A percentile compares a stretch with the other conserved stretches of the same genome.
phyloP scores from a whole-genome alignment of 225 moss, liverwort and hornwort genomes.

The Climacium dendroides region DNA sequence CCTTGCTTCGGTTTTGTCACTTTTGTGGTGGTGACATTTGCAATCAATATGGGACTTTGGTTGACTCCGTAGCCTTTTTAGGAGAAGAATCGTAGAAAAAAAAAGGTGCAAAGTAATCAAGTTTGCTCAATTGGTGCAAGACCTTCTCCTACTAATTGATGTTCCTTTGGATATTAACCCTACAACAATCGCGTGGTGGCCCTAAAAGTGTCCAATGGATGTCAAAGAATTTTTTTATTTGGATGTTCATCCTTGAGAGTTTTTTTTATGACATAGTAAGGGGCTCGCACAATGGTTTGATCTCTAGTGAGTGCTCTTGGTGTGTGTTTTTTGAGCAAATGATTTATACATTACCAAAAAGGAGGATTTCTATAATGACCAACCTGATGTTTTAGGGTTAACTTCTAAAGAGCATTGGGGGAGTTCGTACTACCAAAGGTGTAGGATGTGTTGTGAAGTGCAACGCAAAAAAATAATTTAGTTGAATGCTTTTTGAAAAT shows the following conservation, averaged over 20 bases:
- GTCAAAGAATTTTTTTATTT: too few relatives aligned
- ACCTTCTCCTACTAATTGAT: not conserved
- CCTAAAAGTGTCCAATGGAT: not conserved
- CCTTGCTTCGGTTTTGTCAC: not conserved
- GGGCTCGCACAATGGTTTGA: fast-evolving
- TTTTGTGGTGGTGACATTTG: not conserved
- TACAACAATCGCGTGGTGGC: fast-evolving
- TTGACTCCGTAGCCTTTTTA: not conserved
- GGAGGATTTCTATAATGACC: fast-evolving
- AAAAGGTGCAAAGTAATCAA: not conserved
- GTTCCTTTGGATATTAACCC: not conserved
- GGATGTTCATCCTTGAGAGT: too few relatives aligned
- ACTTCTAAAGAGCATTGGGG: too few relatives aligned
- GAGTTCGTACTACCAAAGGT: fast-evolving
- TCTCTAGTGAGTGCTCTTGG: not conserved
- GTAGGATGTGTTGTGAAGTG: not conserved
- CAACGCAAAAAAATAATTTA: not conserved
- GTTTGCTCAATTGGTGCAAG: not conserved
- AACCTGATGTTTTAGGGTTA: fast-evolving
- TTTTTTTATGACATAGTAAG: too few relatives aligned
- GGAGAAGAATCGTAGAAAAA: not conserved
- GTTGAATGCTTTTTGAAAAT: too few relatives aligned
- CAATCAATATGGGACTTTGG: not conserved
- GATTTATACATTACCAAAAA: fast-evolving
- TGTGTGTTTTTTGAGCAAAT: not conserved